Evolutionary conservation across 352 stramenopile species (phyloP).

Genomic region (Phytophthora cryptogea): DNA sequence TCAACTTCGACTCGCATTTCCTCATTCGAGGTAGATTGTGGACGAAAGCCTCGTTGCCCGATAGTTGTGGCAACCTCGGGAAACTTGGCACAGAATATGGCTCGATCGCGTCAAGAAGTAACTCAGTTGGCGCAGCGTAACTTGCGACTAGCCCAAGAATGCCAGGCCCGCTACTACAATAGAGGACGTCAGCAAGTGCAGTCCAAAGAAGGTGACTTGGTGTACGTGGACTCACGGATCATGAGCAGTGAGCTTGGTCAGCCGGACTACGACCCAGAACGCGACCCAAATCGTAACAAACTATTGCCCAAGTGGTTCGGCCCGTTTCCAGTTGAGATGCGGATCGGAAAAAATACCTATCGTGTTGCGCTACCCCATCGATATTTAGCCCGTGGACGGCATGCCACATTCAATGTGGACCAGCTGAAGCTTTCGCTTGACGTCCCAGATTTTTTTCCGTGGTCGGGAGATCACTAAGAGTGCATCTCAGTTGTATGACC

Average conservation of each 20-base stretch:
- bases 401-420: constrained; percentile 10
- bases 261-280: constrained; percentile 2
- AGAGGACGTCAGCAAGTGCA: constrained; percentile 3
- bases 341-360: constrained; percentile 8
- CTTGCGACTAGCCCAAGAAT: constrained; percentile 3
- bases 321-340: not conserved
- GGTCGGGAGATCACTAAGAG: constrained; percentile 1
- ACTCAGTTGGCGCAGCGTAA: constrained; percentile 12
- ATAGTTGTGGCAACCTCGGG: constrained; percentile 4
- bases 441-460: not conserved
- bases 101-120: constrained; percentile 3
- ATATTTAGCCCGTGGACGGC: constrained; percentile 5
- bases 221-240: constrained; percentile 4
- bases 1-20: constrained; percentile 8
- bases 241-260: constrained; percentile 6
- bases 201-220: constrained; percentile 9
- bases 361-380: constrained; percentile 1
- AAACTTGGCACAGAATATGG: constrained; percentile 1
- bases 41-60: constrained; percentile 3
- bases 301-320: constrained; percentile 9
- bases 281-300: constrained; percentile 2
- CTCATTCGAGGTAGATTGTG: constrained; percentile 9
- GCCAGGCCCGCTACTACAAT: constrained; percentile 4
- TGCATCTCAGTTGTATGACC: constrained; percentile 2
- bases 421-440: constrained; percentile 3